A percentile compares a stretch with the other conserved stretches of the same genome.
Evolutionary conservation across 116 monocot species (phyloP).

Genomic region (Trichopus zeylanicus): DNA sequence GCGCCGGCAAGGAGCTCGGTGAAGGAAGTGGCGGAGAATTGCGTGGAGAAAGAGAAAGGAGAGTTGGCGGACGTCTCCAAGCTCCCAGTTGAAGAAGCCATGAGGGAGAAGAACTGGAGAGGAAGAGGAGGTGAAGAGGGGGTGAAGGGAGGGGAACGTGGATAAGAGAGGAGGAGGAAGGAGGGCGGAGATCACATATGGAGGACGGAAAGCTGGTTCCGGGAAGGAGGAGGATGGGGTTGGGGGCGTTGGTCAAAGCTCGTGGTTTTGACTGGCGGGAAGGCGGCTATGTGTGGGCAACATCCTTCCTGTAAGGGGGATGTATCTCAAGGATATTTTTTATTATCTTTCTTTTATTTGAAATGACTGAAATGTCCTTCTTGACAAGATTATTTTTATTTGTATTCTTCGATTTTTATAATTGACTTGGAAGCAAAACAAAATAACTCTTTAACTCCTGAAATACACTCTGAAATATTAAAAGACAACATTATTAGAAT

Average conservation of each 20-base stretch:
- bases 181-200: neutral
- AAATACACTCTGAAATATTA: no score
- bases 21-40: constrained; percentile 29
- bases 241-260: constrained; percentile 12
- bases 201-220: neutral
- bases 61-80: constrained; percentile 12
- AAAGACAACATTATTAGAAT: no score
- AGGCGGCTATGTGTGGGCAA: neutral
- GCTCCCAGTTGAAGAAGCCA: constrained; percentile 25
- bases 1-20: constrained; percentile 39
- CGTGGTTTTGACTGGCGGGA: constrained; percentile 19
- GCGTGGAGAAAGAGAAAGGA: constrained; percentile 2
- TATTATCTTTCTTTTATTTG: neutral
- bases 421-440: no score
- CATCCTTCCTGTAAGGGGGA: neutral
- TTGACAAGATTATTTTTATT: no score
- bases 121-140: constrained; percentile 1
- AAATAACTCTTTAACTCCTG: no score
- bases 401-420: no score
- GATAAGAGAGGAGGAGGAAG: neutral
- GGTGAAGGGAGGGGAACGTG: neutral
- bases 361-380: neutral
- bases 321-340: neutral
- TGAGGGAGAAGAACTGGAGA: neutral
- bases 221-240: constrained; percentile 4